These are phyloP conservation scores for Saturnispora bothae DNA, from an alignment of 805 yeast genomes.

Conservation along the genomic window DNA sequence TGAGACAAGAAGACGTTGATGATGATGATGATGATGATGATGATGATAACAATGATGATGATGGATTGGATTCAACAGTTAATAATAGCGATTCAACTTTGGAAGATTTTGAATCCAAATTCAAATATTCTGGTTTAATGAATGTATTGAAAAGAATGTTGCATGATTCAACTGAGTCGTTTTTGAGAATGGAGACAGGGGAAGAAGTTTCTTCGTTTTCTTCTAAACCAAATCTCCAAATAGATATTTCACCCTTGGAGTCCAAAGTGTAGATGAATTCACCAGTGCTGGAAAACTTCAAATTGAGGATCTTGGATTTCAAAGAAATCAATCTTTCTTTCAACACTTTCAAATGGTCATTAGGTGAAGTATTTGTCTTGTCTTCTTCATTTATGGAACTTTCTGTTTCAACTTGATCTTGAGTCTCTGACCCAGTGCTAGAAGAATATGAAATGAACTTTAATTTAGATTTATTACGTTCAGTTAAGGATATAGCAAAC, in stretches of 20 bases:
- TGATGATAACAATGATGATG: no score
- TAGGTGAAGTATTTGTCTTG: slow-evolving; percentile 13
- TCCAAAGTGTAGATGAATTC: slow-evolving; percentile 24
- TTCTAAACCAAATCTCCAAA: slow-evolving; percentile 17
- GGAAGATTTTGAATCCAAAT: slow-evolving; percentile 16
- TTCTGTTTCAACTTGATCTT: slow-evolving; percentile 6
- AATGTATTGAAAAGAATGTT: slow-evolving; percentile 19
- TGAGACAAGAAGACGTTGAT: slow-evolving; percentile 15
- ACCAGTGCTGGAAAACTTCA: slow-evolving; percentile 22
- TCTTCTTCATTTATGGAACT: slow-evolving; percentile 25
- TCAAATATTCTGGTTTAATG: slow-evolving; percentile 19
- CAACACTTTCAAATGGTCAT: slow-evolving; percentile 25
- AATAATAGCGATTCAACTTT: slow-evolving; percentile 17
- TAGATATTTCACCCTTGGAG: slow-evolving; percentile 23
- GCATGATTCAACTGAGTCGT: slow-evolving; percentile 10
- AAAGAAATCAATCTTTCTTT: slow-evolving; percentile 21
- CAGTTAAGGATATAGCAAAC: slow-evolving; percentile 27
- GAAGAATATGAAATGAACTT: slow-evolving; percentile 21
- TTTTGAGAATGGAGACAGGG: slow-evolving; percentile 8
- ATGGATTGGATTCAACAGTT: slow-evolving; percentile 15
- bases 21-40: no score
- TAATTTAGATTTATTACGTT: slow-evolving; percentile 25
- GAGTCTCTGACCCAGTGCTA: slow-evolving; percentile 1
- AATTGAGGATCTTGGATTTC: slow-evolving; percentile 17
- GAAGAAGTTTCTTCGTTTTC: slow-evolving; percentile 5